Base-by-base conservation (phyloP, 371 early-diverging fungal species). In the Apophysomyces trapeziformis region DNA sequence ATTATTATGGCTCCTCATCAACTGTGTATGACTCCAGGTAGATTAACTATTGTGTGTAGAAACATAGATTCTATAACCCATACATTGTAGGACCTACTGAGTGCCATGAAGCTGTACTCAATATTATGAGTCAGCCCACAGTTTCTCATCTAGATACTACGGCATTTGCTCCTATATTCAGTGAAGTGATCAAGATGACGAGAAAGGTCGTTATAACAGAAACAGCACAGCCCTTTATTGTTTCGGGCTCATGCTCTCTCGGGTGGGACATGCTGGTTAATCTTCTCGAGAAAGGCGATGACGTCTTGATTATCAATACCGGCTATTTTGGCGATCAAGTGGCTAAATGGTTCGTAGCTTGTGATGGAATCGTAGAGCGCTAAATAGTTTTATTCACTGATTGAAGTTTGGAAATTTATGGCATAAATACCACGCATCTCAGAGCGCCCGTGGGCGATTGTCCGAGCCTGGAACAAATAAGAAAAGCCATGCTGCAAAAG, bases 301-400 rank as follows among this genome's bases (percentile, higher is more conserved):
- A 89, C 57, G 97, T 88, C 14, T 85, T 98, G 43, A 92, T 96
- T 18, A 74, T 96, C 72, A 93, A 90, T 79, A 95, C 94, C 38
- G 99, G 99, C 14, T 92, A 95, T 77, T 98, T 98, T 85, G 97
- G 97, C 58, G 95, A 96, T 78, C 91, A 95, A 71, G 93, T 98
- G 69, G 93, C 89, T 58, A 96, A 96, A 67, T 97, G 94, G 90
- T 93, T 83, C 69, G 56, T 45, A 21, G 2, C 1, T 26, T 26
- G n/a, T 44, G 21, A 62, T 41, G 9, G 43, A 13, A 46, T 9
- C 0, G 35, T 14, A 32, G 3, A 26, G 2, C 2, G 2, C 3
- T 12, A 36, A 3, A 7, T n/a, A 38, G 12, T 12, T 16, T 36
- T 13, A 56, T 35, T 9, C 60, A 44, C 54, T 38, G n/a, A 32